These are phyloP conservation scores for Fusarium neocosmosporiellum DNA, from an alignment of 2,329 filamentous ascomycete genomes.

Conservation along the genomic window DNA sequence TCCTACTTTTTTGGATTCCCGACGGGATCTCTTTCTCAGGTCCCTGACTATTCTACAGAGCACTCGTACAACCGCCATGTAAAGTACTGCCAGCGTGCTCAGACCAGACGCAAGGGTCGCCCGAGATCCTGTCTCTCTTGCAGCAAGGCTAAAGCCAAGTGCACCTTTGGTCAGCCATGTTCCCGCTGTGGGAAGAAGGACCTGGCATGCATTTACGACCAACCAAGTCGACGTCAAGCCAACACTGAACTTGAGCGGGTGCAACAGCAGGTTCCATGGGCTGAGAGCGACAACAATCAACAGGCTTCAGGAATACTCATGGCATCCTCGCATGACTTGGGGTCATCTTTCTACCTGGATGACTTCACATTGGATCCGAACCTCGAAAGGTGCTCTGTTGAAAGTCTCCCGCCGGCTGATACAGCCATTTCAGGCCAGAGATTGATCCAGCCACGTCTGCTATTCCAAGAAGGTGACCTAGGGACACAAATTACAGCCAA, in stretches of 20 bases:
- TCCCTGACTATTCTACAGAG: conserved; percentile 13
- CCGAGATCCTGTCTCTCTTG: conserved; percentile 39
- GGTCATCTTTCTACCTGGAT: background rate
- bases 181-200: conserved; percentile 27
- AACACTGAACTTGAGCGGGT: fast-evolving
- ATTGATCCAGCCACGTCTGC: background rate
- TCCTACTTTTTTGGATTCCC: background rate
- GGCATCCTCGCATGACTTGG: background rate
- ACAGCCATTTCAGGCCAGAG: background rate
- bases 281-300: fast-evolving
- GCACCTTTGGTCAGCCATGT: conserved; percentile 39
- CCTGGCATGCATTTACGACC: conserved; percentile 27
- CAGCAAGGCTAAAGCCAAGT: conserved; percentile 39
- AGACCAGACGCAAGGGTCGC: conserved; percentile 37
- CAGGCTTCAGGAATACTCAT: background rate
- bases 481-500: background rate
- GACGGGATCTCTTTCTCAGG: no score
- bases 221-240: background rate
- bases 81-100: conserved; percentile 41
- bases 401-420: fast-evolving
- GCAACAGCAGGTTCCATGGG: background rate
- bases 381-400: background rate
- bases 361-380: background rate
- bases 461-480: background rate
- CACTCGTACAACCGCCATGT: conserved; percentile 40